Base-by-base conservation (phyloP, 768 basidiomycete genomes). In the Mycena chlorophos region DNA sequence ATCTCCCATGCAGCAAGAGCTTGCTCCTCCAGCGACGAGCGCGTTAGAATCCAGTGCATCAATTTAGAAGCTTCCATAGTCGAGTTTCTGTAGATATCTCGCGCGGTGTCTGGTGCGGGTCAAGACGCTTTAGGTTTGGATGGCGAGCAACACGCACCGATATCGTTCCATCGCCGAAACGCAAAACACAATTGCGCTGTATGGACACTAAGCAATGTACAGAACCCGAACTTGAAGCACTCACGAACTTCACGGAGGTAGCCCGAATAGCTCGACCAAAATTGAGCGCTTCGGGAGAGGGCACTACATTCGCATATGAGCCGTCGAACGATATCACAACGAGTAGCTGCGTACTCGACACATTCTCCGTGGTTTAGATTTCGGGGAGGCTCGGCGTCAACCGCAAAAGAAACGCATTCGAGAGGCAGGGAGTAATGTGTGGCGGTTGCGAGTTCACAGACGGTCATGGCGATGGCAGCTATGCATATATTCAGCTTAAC, bases 231-330 rank as follows among this genome's bases (percentile, higher is more conserved):
- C n/a, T n/a, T n/a, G n/a, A n/a, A n/a, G n/a, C n/a, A 82, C 88
- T 68, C 66, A 88, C 89, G 82, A 54, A 88, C 77, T 76, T 91
- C 88, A 40, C 89, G 81, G 48, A 91, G 75, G 69, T 91, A 90
- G 0, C 89, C 89, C 2, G 89, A 91, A 68, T 90, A 91, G 54
- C 87, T 90, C 3, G 89, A 89, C 89, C 89, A 91, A 63, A 85
- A 87, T 63, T 91, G 89, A 6, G 89, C 82, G 65, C 89, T 91
- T 49, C 88, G 76, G 16, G 88, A 84, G 12, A 91, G 70, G 12
- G 89, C 87, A 52, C 89, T 91, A 60, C 14, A 53, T 30, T 42
- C 47, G 48, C 40, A n/a, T 52, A 39, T 3, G 34, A 45, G 25
- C 50, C 45, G 37, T 5, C 25, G 26, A 42, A 25, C 2, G 51